Percentiles rank a stretch among this genome's conserved stretches.
Evolutionary conservation across 805 yeast species (phyloP).

Genomic region (Suhomyces xylopsoci): DNA sequence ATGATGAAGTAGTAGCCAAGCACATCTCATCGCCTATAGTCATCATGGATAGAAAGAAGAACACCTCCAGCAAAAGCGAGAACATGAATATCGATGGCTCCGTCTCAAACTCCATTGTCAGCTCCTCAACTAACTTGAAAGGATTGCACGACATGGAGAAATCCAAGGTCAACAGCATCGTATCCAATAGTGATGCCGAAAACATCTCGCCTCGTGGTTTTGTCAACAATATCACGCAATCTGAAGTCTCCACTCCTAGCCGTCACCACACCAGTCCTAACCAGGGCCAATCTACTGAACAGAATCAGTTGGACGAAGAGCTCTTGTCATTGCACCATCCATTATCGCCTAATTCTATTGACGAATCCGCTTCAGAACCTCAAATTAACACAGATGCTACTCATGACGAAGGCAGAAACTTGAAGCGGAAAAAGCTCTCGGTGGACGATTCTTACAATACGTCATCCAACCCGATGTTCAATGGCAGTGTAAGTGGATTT

Average conservation of each 20-base stretch:
- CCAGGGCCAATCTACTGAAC: background rate
- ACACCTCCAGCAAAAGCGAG: slow-evolving; percentile 23
- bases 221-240: background rate
- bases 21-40: slow-evolving; percentile 70
- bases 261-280: background rate
- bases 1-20: slow-evolving; percentile 66
- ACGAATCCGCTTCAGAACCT: slow-evolving; percentile 57
- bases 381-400: slow-evolving; percentile 35
- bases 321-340: slow-evolving; percentile 24
- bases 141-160: slow-evolving; percentile 8
- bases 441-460: slow-evolving; percentile 42
- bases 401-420: slow-evolving; percentile 34
- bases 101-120: slow-evolving; percentile 16
- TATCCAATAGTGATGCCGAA: background rate
- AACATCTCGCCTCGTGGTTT: background rate
- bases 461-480: slow-evolving; percentile 37
- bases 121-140: slow-evolving; percentile 21
- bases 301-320: background rate
- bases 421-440: slow-evolving; percentile 49
- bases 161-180: slow-evolving; percentile 1
- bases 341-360: slow-evolving; percentile 61
- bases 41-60: slow-evolving; percentile 93
- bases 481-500: slow-evolving; percentile 37
- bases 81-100: slow-evolving; percentile 10
- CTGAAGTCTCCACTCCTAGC: background rate